Evolutionary conservation across 2,329 filamentous ascomycete species (phyloP), one percentile per base, ranked within the genome.

Genomic region (Byssoonygena ceratinophila): DNA sequence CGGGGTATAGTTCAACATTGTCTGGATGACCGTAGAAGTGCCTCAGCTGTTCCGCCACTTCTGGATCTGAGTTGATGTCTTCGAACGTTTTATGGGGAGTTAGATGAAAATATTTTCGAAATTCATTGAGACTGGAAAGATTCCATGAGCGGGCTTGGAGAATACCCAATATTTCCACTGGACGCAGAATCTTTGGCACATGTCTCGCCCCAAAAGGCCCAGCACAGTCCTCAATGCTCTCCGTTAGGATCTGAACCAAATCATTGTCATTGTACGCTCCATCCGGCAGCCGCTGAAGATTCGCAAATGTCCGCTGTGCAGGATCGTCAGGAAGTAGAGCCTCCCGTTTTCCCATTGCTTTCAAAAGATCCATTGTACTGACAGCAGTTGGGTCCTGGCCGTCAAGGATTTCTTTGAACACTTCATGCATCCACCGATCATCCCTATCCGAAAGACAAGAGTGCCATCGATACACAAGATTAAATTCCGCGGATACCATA

Each of bases 151-250:
- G 76, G 3, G 84, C 82, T 57, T 89, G 85, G 34, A 86, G 74
- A 51, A 92, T 91, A 27, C 86, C 87, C 6, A 91, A 70, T 34
- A 90, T 84, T 66, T 92, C 87, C 20, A 92, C 77, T 1, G 82
- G 78, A 57, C 81, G 80, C 77, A 92, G 79, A 20, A 82, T 77
- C 6, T 78, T 73, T 0, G 87, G 87, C 0, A 91, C 82, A 55
- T 85, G 84, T 8, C 80, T 80, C 0, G 79, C 80, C 0, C 84
- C 84, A 58, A 87, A 88, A 0, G 80, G 76, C 4, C 81, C 80
- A 0, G 84, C 84, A 14, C 78, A 77, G 61, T 88, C 84, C 59
- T 87, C 83, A 46, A 89, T 79, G 20, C 77, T 76, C 0, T 75
- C 74, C 0, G 74, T 68, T 7, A 87, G 71, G 51, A 83, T 81